Evolutionary conservation across 1,139 yeast genomes (phyloP).

Genomic region (Hemisphaericaspora xylanilytica): DNA sequence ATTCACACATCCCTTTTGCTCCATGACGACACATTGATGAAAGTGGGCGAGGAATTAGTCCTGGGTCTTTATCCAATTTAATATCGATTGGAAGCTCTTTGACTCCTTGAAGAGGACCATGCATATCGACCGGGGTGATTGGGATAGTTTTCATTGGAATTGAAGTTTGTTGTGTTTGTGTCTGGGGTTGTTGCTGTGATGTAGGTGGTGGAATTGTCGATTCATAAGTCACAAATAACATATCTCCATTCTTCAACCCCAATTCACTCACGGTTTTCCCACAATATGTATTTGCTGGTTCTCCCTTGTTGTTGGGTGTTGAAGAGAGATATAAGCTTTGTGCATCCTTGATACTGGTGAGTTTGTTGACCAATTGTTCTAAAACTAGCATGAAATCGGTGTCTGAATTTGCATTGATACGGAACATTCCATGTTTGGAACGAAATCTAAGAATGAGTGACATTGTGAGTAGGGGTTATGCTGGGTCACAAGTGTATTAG

Average conservation of each 20-base stretch:
- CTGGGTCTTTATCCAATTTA: constrained; percentile 63
- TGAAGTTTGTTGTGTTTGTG: constrained; percentile 9
- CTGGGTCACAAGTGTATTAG: too few species aligned
- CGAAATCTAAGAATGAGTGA: constrained; percentile 60
- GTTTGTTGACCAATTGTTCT: constrained; percentile 38
- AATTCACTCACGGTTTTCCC: constrained; percentile 49
- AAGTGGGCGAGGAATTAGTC: constrained; percentile 65
- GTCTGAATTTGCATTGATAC: constrained; percentile 52
- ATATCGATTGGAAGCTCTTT: constrained; percentile 63
- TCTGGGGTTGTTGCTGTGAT: constrained; percentile 5
- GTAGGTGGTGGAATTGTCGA: constrained; percentile 10
- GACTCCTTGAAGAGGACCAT: constrained; percentile 12
- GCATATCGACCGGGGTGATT: constrained; percentile 1
- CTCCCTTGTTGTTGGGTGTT: constrained; percentile 50
- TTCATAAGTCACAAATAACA: constrained; percentile 61
- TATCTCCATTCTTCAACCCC: constrained; percentile 78
- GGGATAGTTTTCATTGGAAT: constrained; percentile 6
- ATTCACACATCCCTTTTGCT: constrained; percentile 95
- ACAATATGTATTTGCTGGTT: constrained; percentile 40
- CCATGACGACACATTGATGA: constrained; percentile 81
- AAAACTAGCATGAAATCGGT: constrained; percentile 51
- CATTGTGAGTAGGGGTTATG: background rate
- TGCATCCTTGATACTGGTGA: constrained; percentile 28
- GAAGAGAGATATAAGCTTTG: constrained; percentile 40
- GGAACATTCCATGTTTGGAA: constrained; percentile 77